Evolutionary conservation across 148 eudicot genomes (phyloP).

Genomic region (Heliosperma pusillum): DNA sequence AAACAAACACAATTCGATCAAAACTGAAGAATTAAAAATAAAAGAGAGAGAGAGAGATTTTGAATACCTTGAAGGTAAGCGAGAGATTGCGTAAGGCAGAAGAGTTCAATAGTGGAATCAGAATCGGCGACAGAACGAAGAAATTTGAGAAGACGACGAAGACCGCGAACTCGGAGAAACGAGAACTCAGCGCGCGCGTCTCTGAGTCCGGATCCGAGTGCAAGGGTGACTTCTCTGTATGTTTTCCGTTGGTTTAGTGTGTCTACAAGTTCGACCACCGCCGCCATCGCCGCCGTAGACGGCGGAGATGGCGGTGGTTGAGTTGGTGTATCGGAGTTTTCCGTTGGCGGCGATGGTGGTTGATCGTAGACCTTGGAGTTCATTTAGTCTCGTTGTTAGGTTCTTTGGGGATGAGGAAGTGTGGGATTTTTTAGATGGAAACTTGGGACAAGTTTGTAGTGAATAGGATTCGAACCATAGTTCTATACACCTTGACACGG

Average conservation of each 20-base stretch:
- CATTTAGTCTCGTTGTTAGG: conserved; percentile 24
- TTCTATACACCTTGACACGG: background rate
- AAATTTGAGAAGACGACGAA: conserved; percentile 79
- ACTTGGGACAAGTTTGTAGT: background rate
- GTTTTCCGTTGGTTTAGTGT: conserved; percentile 51
- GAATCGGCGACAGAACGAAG: conserved; percentile 69
- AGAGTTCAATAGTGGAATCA: conserved; percentile 55
- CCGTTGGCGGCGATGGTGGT: conserved; percentile 29
- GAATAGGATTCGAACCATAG: background rate
- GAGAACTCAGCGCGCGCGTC: conserved; percentile 87
- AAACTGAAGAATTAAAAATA: background rate
- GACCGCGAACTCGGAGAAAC: conserved; percentile 75
- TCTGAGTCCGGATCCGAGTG: conserved; percentile 75
- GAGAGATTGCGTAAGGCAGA: conserved; percentile 56
- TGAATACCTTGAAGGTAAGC: conserved; percentile 60
- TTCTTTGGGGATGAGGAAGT: background rate
- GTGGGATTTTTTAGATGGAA: background rate
- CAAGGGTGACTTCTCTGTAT: conserved; percentile 74
- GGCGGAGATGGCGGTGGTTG: conserved; percentile 20
- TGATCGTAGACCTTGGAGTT: conserved; percentile 42
- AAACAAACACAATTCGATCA: background rate
- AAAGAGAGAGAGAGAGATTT: too few species aligned
- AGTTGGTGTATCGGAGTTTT: conserved; percentile 27
- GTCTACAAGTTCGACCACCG: conserved; percentile 49
- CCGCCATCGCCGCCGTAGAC: conserved; percentile 29